A percentile compares a stretch with the other conserved stretches of the same genome.
phyloP scores from a whole-genome alignment of 2,329 filamentous ascomycete genomes.

The Leptodontidium sp. region DNA sequence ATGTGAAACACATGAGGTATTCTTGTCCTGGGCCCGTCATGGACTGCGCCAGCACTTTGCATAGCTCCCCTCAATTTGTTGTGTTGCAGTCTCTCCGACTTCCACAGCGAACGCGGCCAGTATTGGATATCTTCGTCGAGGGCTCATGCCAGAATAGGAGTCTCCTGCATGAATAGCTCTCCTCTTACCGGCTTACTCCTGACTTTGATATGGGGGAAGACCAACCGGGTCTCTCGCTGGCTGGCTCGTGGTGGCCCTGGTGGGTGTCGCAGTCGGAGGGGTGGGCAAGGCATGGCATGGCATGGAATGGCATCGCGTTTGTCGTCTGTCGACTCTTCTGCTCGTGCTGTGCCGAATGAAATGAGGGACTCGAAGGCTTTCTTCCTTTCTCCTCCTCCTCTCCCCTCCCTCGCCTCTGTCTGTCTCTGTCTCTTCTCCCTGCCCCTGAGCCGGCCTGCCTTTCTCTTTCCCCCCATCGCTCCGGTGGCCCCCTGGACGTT shows the following conservation, averaged over 20 bases:
- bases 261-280: background rate
- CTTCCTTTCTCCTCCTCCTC: no score
- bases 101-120: conserved; percentile 31
- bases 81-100: conserved; percentile 36
- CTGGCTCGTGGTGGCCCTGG: background rate
- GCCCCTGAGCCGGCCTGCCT: no score
- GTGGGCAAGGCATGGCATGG: no score
- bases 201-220: conserved; percentile 39
- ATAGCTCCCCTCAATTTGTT: conserved; percentile 29
- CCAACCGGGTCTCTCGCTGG: conserved; percentile 37
- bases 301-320: background rate
- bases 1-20: conserved; percentile 38
- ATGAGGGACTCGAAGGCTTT: conserved; percentile 25
- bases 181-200: conserved; percentile 27
- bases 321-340: conserved; percentile 24
- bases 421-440: no score
- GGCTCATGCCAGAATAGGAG: conserved; percentile 41
- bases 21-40: conserved; percentile 23
- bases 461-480: background rate
- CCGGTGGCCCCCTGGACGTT: conserved; percentile 33
- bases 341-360: conserved; percentile 25
- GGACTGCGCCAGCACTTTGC: conserved; percentile 23
- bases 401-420: no score
- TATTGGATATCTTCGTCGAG: conserved; percentile 40
- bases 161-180: conserved; percentile 47